Conservation (phyloP, 148 eudicot genomes). For the Cornus controversa region DNA sequence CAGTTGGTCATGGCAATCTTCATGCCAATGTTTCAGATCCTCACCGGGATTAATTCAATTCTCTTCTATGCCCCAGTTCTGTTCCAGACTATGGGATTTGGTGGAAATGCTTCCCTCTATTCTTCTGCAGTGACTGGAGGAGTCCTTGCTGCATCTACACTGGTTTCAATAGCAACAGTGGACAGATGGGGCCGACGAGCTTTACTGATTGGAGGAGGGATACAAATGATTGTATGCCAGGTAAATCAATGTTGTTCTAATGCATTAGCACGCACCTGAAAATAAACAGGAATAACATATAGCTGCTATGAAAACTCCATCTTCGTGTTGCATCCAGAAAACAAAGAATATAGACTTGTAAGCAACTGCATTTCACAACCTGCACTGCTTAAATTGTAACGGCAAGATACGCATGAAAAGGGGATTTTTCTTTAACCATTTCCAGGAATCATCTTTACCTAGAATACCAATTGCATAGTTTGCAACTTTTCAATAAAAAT, state of each 20-base stretch:
- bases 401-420: too few species aligned
- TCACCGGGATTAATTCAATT: constrained; percentile 83
- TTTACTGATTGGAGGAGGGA: constrained; percentile 68
- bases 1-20: constrained; percentile 71
- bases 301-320: too few species aligned
- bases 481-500: too few species aligned
- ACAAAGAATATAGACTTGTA: too few species aligned
- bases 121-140: constrained; percentile 75
- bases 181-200: constrained; percentile 70
- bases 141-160: constrained; percentile 55
- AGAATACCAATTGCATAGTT: too few species aligned
- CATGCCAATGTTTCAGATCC: constrained; percentile 84
- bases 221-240: constrained; percentile 63
- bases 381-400: too few species aligned
- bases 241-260: constrained; percentile 19
- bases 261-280: too few species aligned
- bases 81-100: constrained; percentile 80
- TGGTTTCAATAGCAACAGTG: constrained; percentile 67
- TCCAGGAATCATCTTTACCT: too few species aligned
- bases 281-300: too few species aligned
- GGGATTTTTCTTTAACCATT: too few species aligned
- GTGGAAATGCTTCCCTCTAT: constrained; percentile 59
- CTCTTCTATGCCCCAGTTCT: constrained; percentile 88
- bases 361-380: too few species aligned
- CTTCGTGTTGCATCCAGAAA: too few species aligned